These are phyloP conservation scores for Monosporascus sp. DNA, from an alignment of 2,329 filamentous ascomycete genomes.

Conservation along the genomic window DNA sequence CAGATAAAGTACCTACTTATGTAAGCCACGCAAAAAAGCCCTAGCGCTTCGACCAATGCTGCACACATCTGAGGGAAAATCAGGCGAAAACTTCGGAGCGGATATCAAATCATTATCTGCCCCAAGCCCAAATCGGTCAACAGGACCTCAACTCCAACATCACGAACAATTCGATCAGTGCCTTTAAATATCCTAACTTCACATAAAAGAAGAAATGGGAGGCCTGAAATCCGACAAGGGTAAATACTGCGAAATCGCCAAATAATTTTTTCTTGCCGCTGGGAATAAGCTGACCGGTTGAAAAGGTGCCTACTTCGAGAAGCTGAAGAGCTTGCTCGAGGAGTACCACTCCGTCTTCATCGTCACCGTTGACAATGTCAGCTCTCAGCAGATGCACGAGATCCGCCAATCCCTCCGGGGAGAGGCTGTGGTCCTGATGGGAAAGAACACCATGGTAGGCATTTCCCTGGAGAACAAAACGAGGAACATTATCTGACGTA, in stretches of 20 bases:
- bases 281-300: slow-evolving; percentile 2
- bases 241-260: slow-evolving; percentile 28
- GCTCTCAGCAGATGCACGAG: slow-evolving; percentile 99
- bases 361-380: slow-evolving; percentile 98
- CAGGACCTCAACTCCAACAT: neutral
- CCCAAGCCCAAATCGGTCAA: neutral
- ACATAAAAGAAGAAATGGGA: slow-evolving; percentile 95
- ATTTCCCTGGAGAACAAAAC: slow-evolving; percentile 1
- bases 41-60: neutral
- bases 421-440: slow-evolving; percentile 95
- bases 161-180: slow-evolving; percentile 31
- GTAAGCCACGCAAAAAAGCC: neutral
- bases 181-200: slow-evolving; percentile 99
- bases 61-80: neutral
- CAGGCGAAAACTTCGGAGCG: neutral
- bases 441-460: slow-evolving; percentile 99
- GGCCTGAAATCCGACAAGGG: slow-evolving; percentile 93
- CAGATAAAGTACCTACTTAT: neutral
- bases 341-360: slow-evolving; percentile 98
- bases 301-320: slow-evolving; percentile 76
- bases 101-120: neutral
- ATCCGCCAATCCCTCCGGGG: slow-evolving; percentile 89
- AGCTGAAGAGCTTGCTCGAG: slow-evolving; percentile 96
- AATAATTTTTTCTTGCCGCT: neutral
- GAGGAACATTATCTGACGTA: neutral